Percentiles rank a stretch among this genome's conserved stretches.
phyloP scores from a whole-genome alignment of 345 rosid species.

The Streptanthus diversifolius region DNA sequence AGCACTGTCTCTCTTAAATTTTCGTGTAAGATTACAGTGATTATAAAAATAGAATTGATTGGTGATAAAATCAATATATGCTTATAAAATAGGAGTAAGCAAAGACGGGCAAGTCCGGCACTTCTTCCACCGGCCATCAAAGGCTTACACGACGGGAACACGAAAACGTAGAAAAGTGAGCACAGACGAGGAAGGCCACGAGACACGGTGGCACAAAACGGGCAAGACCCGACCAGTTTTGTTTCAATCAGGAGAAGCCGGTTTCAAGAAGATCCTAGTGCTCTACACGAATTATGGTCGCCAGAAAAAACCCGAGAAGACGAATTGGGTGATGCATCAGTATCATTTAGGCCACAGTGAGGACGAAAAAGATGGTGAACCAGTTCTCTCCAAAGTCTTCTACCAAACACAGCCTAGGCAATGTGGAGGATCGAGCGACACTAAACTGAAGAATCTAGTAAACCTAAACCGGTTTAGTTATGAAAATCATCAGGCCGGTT shows the following conservation, averaged over 20 bases:
- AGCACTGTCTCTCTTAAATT: background rate
- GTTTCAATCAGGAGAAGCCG: conserved; percentile 44
- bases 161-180: conserved; percentile 80
- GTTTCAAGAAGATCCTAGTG: conserved; percentile 84
- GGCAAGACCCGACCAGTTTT: conserved; percentile 79
- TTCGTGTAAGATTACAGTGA: background rate
- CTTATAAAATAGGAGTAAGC: conserved; percentile 59
- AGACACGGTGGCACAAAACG: conserved; percentile 96
- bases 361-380: conserved; percentile 88
- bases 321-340: conserved; percentile 98
- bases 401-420: conserved; percentile 92
- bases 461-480: conserved; percentile 26
- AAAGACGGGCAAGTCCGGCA: conserved; percentile 85
- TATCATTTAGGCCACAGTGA: conserved; percentile 78
- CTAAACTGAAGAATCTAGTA: conserved; percentile 27
- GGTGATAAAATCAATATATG: background rate
- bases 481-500: conserved; percentile 17
- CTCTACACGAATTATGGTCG: conserved; percentile 89
- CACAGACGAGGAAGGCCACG: conserved; percentile 64
- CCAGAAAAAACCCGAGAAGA: conserved; percentile 82
- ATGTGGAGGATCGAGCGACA: conserved; percentile 36
- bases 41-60: background rate
- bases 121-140: conserved; percentile 89
- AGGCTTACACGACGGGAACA: conserved; percentile 92
- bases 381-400: conserved; percentile 82